Evolutionary conservation across 2,329 filamentous ascomycete species (phyloP).

Genomic region (Xylariaceae sp.): DNA sequence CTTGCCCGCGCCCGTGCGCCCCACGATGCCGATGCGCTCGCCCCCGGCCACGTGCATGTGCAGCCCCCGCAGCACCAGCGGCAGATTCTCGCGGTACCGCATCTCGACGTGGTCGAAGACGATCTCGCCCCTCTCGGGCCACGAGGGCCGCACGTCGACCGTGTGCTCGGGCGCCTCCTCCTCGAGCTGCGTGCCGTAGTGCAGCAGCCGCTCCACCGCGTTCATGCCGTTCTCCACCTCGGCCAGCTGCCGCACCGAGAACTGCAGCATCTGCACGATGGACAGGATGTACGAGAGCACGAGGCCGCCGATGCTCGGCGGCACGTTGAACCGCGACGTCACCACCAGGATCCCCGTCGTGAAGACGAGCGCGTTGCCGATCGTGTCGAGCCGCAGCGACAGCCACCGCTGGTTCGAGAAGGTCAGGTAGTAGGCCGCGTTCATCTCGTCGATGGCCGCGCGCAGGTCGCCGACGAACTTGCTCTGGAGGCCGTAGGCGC

Average conservation of each 20-base stretch:
- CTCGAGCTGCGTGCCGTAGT: slow-evolving; percentile 81
- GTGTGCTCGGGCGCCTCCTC: slow-evolving; percentile 83
- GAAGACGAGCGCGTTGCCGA: slow-evolving; percentile 80
- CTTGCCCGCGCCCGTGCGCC: slow-evolving; percentile 76
- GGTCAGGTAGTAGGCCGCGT: slow-evolving; percentile 88
- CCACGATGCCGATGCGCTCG: slow-evolving; percentile 74
- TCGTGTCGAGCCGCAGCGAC: slow-evolving; percentile 72
- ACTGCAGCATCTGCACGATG: slow-evolving; percentile 94
- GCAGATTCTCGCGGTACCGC: slow-evolving; percentile 66
- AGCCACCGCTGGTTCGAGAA: slow-evolving; percentile 96
- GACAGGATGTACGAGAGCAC: slow-evolving; percentile 89
- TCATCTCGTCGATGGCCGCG: slow-evolving; percentile 78
- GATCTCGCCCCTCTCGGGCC: slow-evolving; percentile 84
- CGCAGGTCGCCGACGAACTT: slow-evolving; percentile 67
- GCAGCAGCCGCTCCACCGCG: slow-evolving; percentile 81
- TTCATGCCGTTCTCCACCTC: slow-evolving; percentile 99
- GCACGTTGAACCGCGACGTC: slow-evolving; percentile 78
- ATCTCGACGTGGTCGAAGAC: slow-evolving; percentile 68
- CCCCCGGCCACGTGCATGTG: slow-evolving; percentile 66
- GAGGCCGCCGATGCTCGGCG: slow-evolving; percentile 77
- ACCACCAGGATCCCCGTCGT: slow-evolving; percentile 85
- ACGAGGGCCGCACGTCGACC: slow-evolving; percentile 61
- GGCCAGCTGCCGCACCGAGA: slow-evolving; percentile 85
- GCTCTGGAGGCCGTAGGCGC: slow-evolving; percentile 76
- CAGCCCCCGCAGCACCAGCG: slow-evolving; percentile 64